Base-by-base conservation (phyloP, 768 basidiomycete genomes). In the Sarcomyxa edulis region DNA sequence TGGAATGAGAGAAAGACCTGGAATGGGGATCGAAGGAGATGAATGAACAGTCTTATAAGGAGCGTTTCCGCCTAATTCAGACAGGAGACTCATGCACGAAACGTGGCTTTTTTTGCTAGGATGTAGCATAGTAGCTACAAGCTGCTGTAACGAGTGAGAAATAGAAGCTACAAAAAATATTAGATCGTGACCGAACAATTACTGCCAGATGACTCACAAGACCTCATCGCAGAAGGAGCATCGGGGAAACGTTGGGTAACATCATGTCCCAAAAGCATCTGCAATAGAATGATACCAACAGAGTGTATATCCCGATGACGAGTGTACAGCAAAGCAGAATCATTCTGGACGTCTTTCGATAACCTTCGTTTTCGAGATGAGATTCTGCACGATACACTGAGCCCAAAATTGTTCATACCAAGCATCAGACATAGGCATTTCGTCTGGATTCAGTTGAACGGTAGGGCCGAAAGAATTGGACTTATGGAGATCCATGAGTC, bases 251-350 rank as follows among this genome's bases (percentile, higher is more conserved):
- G 65, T 35, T 65, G 66, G 39, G 69, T 72, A 7, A 86, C 81
- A 46, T 86, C 75, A 36, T 79, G 60, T 0, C 93, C 93, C n/a
- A 81, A 61, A 9, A 95, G 58, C 87, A 95, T 90, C 59, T 94
- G 88, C 36, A 92, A 50, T 26, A 93, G 63, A 2, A 91, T 71
- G 18, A 94, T 72, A 0, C 87, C 92, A 0, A 81, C 76, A 30
- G 77, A 72, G 60, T 93, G 91, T 7, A 95, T 80, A 50, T 96
- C 93, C 20, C 92, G 73, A 28, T 76, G 68, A 27, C 72, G 76
- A 7, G 86, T 84, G 54, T 93, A 93, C 0, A 74, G 52, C 31
- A 78, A 52, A n/a, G 90, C 66, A 0, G 83, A 81, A 18, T 85
- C 84, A 26, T 89, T 84, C 32, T 84, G 70, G 27, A 81, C 81